Evolutionary conservation across 2,329 filamentous ascomycete species (phyloP), one percentile per base, ranked within the genome.

Genomic region (Calonectria hawksworthii): DNA sequence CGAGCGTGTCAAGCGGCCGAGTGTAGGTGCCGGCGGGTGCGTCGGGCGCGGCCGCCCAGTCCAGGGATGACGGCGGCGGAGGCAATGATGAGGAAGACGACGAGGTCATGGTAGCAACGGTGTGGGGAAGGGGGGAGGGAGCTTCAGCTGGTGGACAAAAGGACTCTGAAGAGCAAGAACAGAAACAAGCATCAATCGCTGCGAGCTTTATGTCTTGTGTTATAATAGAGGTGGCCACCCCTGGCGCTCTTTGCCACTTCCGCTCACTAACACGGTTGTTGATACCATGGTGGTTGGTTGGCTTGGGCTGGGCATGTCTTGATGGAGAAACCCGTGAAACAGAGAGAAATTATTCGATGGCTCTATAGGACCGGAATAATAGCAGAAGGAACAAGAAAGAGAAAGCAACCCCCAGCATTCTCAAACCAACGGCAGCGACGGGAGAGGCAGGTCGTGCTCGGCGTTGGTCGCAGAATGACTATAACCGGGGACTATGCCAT

Each of bases 1-100:
- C 82, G 34, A 77, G 59, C 11, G 75, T 77, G 52, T 77, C 74
- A 26, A 77, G 59, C 9, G 63, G 69, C 7, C 75, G 75, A 30
- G 51, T 47, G 18, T 32, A 74, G 32, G 61, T 67, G 26, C 59
- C 72, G 6, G 69, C 72, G 7, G 69, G 56, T 26, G 14, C 56
- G 16, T 63, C 26, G 14, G 52, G 59, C 41, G 51, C 23, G 14
- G 64, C 47, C 36, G 52, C 21, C 66, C 71, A 73, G 28, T 50
- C 67, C 50, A 61, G 54, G 52, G 61, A 65, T 34, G 30, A 54
- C 14, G 61, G 41, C 18, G 41, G 28, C 47, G 23, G 51, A 54
- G 41, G 36, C 26, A 23, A 18, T 3, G 41, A 18, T 3, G 41
- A 65, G 26, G 41, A 30, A 34, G 30, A 32, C 30, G 30, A 32